Base-by-base conservation (phyloP, 306 rosid genomes). In the Astragalus membranaceus region DNA sequence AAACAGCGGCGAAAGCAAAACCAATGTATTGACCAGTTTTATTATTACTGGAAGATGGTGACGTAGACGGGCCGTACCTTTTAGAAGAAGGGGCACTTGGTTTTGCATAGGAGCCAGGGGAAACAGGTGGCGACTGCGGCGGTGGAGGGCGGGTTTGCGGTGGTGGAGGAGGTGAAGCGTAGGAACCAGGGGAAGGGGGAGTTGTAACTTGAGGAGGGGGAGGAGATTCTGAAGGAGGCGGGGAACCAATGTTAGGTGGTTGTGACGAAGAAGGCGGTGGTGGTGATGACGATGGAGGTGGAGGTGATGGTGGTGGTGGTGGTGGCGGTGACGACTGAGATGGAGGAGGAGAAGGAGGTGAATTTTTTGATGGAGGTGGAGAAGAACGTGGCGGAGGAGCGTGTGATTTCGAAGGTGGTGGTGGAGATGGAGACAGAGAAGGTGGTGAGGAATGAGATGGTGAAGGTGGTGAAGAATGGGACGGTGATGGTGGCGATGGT, bases 1-100 rank as follows among this genome's bases (percentile, higher is more conserved):
- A 46, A 57, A 86, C 75, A 47, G 84, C 88, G 4, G 84, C 92
- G 0, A 86, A 5, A 1, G 86, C 59, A 6, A 69, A 52, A 15
- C 89, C 97, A 12, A 85, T 29, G n/a, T 67, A 47, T 26, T 83
- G 59, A 0, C 55, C 81, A 0, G 81, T 26, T 1, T 53, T 66
- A 26, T 48, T 23, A 37, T 9, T 12, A 43, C 11, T 13, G 50
- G 74, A 39, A 39, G 54, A 8, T 7, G 50, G 29, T 43, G 82
- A 44, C 16, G 14, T 56, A 12, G 88, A 13, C 6, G 49, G 46
- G 1, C 54, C 12, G 8, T 72, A 13, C 60, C 17, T 60, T 4
- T 23, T 43, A 6, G 83, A 26, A 23, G 76, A 1, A 69, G 81
- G 0, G 57, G 4, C 12, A 7, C 1, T 64, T 55, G 75, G 48